These are phyloP conservation scores for Plasmodium vivax DNA, from an alignment of 169 alveolate species.

Conservation along the genomic window DNA sequence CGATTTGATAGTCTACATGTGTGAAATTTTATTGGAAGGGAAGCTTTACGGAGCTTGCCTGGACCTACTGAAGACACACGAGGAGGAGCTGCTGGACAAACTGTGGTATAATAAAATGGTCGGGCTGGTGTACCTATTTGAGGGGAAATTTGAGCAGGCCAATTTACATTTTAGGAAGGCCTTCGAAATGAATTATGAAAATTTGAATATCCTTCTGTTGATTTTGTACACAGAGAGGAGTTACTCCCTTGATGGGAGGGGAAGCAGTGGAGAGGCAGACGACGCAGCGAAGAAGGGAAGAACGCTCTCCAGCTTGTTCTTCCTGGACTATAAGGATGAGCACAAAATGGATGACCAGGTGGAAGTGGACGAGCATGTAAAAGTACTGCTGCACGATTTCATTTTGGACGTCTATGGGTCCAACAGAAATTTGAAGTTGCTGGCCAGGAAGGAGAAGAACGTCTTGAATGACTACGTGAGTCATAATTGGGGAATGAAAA, in stretches of 20 bases:
- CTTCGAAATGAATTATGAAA: constrained; percentile 50
- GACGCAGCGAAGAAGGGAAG: neutral
- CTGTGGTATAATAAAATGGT: constrained; percentile 60
- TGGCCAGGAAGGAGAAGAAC: constrained; percentile 35
- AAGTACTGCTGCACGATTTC: constrained; percentile 45
- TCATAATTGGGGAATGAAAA: constrained; percentile 50
- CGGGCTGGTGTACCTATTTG: constrained; percentile 33
- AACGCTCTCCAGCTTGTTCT: constrained; percentile 35
- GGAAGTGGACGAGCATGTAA: neutral
- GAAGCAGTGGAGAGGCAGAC: neutral
- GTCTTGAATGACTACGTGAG: constrained; percentile 52
- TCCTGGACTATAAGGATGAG: constrained; percentile 48
- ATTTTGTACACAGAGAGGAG: constrained; percentile 42
- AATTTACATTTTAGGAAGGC: constrained; percentile 58
- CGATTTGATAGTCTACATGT: constrained; percentile 27
- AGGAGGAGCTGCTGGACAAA: neutral
- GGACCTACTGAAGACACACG: neutral
- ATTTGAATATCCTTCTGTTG: constrained; percentile 19
- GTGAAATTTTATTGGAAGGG: constrained; percentile 66
- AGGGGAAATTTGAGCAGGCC: constrained; percentile 19
- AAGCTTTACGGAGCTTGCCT: constrained; percentile 49
- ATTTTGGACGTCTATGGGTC: constrained; percentile 70
- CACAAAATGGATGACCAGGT: constrained; percentile 43
- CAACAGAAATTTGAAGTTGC: constrained; percentile 48
- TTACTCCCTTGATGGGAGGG: neutral